Evolutionary conservation across 805 yeast species (phyloP), one percentile per base, ranked within the genome.

Genomic region (Saccharomycopsis fodiens): DNA sequence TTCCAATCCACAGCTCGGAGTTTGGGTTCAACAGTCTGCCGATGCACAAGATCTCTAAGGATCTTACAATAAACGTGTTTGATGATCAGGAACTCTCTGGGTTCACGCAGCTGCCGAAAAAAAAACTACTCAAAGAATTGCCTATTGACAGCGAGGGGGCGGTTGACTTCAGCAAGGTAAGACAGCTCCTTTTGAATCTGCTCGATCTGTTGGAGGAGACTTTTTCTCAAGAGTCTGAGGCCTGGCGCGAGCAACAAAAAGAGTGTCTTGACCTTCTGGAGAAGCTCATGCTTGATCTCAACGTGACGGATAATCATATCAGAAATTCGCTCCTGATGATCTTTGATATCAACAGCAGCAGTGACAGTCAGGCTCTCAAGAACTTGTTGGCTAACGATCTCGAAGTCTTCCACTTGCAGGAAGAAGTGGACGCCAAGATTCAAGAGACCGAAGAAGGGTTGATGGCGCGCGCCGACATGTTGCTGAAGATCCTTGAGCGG

Each of bases 281-380:
- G 17, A 30, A 19, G 16, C 15, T 44, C 3, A 10, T 23, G 10
- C 16, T 22, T 3, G 41, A 44, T n/a, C 25, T 22, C 10, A 17
- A 10, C 4, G n/a, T 15, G 4, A 39, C 35, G 15, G 51, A 47
- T 19, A 12, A 10, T 3, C 17, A 42, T 21, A 38, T 42, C 19
- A 13, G 41, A 12, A 38, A 23, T 35, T 30, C 19, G 13, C 17
- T 46, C 20, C 15, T 35, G 5, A 29, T 60, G 2, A 54, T 58
- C 47, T 59, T 56, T 43, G 52, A 60, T 23, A 40, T 54, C 4
- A 63, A 63, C 45, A 45, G 51, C 19, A 58, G 58, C 37, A 51
- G 54, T 42, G 63, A 63, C 45, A 57, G 64, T 1, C 61, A 63
- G 4, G 52, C 60, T 5, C 35, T 45, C 23, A 45, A 41, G 27